Conservation (phyloP, 1,139 yeast genomes). For the Scheffersomyces parashehatae region DNA sequence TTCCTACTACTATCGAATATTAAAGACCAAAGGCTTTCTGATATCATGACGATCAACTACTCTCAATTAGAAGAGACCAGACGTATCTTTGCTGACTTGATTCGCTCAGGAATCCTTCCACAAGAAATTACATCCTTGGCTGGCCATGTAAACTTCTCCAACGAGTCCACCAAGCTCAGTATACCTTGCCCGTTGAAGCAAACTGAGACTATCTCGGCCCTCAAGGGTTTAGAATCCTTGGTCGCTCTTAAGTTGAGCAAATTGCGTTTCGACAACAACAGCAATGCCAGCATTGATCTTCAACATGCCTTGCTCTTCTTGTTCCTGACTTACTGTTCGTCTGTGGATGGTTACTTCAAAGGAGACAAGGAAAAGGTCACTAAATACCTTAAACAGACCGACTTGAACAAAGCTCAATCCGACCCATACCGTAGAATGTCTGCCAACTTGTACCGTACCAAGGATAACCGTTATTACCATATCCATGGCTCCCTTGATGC, state of each 20-base stretch:
- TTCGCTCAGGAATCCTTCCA: constrained; percentile 17
- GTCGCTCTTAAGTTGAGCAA: constrained; percentile 22
- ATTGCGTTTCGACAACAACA: constrained; percentile 18
- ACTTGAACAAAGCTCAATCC: constrained; percentile 28
- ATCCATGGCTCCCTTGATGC: constrained; percentile 36
- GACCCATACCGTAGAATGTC: constrained; percentile 29
- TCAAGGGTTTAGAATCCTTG: constrained; percentile 27
- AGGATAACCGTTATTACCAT: constrained; percentile 29
- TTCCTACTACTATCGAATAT: too few species aligned
- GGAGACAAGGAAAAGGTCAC: constrained; percentile 20
- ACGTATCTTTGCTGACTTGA: constrained; percentile 15
- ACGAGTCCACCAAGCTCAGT: constrained; percentile 15
- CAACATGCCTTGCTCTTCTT: constrained; percentile 28
- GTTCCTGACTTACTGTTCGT: constrained; percentile 28
- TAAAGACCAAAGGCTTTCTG: too few species aligned
- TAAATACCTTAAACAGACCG: constrained; percentile 22
- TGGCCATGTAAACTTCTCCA: constrained; percentile 13
- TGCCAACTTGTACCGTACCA: constrained; percentile 32
- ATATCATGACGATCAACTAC: too few species aligned
- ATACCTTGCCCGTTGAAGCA: constrained; percentile 31
- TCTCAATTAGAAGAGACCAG: constrained; percentile 15
- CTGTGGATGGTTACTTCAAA: constrained; percentile 27
- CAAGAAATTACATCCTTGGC: constrained; percentile 16
- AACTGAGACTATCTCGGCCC: constrained; percentile 28
- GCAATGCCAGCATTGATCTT: constrained; percentile 17